Evolutionary conservation across 2,329 filamentous ascomycete species (phyloP), one percentile per base, ranked within the genome.

Genomic region (Corinectria fuckeliana): DNA sequence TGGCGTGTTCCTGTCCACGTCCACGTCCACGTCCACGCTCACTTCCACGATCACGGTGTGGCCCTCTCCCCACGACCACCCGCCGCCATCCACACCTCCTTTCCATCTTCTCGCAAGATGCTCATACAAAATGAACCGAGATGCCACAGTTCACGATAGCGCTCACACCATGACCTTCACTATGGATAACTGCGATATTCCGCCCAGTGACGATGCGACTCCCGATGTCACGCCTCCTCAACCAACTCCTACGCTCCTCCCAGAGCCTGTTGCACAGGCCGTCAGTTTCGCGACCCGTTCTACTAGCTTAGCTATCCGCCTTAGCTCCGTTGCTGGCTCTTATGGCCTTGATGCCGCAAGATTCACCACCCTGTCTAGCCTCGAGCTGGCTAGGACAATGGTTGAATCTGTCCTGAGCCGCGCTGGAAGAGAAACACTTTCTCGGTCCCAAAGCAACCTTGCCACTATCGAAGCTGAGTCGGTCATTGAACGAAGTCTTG

Each of bases 231-330:
- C 54, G 26, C 59, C 62, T 41, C 67, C 69, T 5, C 68, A 68
- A 16, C 70, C 69, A 3, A 69, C 70, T 11, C 73, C 72, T 49
- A 88, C 85, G 10, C 78, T 90, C 16, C 80, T 90, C 0, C 87
- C 87, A 1, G 67, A 74, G 2, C 78, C 85, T 0, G 72, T 89
- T 45, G 87, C 87, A 30, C 83, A 81, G 50, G 81, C 81, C 25
- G 80, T 90, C 54, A 88, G 85, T 64, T 75, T 89, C 42, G 83
- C 85, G 10, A 85, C 86, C 3, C 80, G 85, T 53, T 87, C 86
- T 3, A 85, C 85, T 14, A 82, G 83, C 25, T 77, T 89, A 21
- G 82, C 82, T 28, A 78, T 87, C 21, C 82, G 84, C 5, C 72
- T 85, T 36, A 79, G 82, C 38, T 82, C 82, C 3, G 70, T 82